A percentile compares a stretch with the other conserved stretches of the same genome.
Conservation (phyloP, 306 rosid genomes). For the Rosa persica region DNA sequence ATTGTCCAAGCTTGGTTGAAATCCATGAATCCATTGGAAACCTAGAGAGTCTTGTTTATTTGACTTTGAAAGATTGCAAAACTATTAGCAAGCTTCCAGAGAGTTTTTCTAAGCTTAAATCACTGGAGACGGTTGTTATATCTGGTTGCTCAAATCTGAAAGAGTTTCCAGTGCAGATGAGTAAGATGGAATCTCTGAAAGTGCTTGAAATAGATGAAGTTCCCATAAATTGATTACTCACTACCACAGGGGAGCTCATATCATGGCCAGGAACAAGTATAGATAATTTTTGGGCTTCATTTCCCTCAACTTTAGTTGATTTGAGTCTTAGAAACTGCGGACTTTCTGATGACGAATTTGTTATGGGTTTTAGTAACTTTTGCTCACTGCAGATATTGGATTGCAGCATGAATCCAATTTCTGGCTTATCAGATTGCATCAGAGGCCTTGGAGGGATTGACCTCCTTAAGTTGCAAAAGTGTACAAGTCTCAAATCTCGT, state of each 20-base stretch:
- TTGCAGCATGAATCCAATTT: not conserved
- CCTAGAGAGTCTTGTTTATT: not conserved
- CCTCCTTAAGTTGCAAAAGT: not conserved
- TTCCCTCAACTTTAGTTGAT: not conserved
- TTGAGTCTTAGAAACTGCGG: not conserved
- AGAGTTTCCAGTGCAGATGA: not conserved
- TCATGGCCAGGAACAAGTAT: not conserved
- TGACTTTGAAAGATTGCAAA: constrained; percentile 7
- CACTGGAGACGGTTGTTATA: not conserved
- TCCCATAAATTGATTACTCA: not conserved
- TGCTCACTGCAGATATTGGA: not conserved
- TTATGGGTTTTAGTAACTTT: not conserved
- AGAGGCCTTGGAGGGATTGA: not conserved
- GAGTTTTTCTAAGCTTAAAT: not conserved
- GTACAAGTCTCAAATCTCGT: not conserved
- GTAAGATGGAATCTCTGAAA: constrained; percentile 13
- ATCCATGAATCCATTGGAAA: constrained; percentile 17
- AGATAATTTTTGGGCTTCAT: not conserved
- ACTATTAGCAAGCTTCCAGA: constrained; percentile 1
- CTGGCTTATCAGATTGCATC: not conserved
- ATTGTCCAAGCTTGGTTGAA: not conserved
- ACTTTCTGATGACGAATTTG: not conserved
- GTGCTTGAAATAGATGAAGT: not conserved
- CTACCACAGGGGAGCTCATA: not conserved
- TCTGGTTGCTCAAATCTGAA: constrained; percentile 4